phyloP scores from a whole-genome alignment of 2,329 filamentous ascomycete species.

The Talaromyces pinophilus region DNA sequence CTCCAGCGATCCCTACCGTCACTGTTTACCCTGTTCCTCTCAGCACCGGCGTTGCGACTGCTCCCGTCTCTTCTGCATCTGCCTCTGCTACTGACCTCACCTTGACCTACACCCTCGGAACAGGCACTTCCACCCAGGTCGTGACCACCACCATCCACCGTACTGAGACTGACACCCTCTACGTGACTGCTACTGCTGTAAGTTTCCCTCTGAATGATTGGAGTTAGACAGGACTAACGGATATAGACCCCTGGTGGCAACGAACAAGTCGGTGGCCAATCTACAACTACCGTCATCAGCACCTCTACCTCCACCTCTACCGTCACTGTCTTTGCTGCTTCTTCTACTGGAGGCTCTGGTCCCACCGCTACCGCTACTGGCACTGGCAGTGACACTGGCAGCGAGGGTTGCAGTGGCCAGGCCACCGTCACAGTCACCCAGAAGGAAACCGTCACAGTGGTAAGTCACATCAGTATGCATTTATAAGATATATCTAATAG shows the following conservation, averaged over 20 bases:
- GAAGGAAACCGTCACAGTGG: slow-evolving; percentile 41
- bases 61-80: slow-evolving; percentile 20
- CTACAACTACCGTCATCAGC: slow-evolving; percentile 33
- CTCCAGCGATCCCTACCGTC: slow-evolving; percentile 19
- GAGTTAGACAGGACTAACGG: neutral
- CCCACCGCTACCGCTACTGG: slow-evolving; percentile 1
- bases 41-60: slow-evolving; percentile 28
- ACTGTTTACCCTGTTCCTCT: slow-evolving; percentile 28
- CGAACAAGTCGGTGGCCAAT: slow-evolving; percentile 20
- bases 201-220: neutral
- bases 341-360: slow-evolving; percentile 5
- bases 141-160: slow-evolving; percentile 42
- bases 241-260: slow-evolving; percentile 17
- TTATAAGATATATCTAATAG: neutral
- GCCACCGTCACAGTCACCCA: slow-evolving; percentile 34
- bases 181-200: slow-evolving; percentile 24
- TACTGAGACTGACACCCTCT: slow-evolving; percentile 33
- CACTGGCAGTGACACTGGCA: slow-evolving; percentile 14
- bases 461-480: slow-evolving; percentile 27
- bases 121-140: slow-evolving; percentile 38
- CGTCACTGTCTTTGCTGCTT: slow-evolving; percentile 20
- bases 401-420: slow-evolving; percentile 17
- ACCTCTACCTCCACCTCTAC: slow-evolving; percentile 29
- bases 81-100: slow-evolving; percentile 30
- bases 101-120: slow-evolving; percentile 44